Evolutionary conservation across 768 basidiomycete species (phyloP), one percentile per base, ranked within the genome.

Genomic region (Phylloporus arenicola): DNA sequence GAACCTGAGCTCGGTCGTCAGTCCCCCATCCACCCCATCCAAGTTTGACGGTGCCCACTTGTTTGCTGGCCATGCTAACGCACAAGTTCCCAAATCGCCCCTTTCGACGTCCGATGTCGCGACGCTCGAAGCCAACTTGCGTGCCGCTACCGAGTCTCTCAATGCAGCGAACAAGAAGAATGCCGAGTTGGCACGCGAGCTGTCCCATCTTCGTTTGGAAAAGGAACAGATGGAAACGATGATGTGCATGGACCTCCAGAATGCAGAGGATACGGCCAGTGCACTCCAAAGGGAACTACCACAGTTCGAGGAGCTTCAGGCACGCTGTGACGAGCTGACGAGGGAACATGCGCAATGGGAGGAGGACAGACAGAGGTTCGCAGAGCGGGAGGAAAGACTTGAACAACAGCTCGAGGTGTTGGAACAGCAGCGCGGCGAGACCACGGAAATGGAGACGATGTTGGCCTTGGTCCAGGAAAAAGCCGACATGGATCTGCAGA

Each of bases 1-100:
- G 3, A 69, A 76, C 16, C 70, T 79, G 58, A 82, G 79, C 57
- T 78, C 81, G 0, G 67, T 69, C 19, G 69, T 73, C 24, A 76
- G 74, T 40, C 54, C 67, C 13, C 67, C 72, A 3, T 70, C 75
- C 1, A 67, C 75, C 12, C 70, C 79, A 6, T 70, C 75, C n/a
- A 81, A 80, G 34, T 93, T 93, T 63, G 88, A 89, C 47, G 88
- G 88, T 12, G 81, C 85, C 0, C 89, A 92, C 69, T 73, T 92
- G 47, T 92, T 92, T 56, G 88, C 92, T 0, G 90, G 91, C 0
- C 86, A 92, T 56, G 81, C 78, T 4, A 77, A 82, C 39, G 78
- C 87, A 5, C 69, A 86, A 16, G 70, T 86, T 0, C 70, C 71
- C 27, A 66, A 74, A 37, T 71, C 73, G 3, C 69, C 77, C 0